Evolutionary conservation across 768 basidiomycete species (phyloP).

Genomic region (Harrya chromipes): DNA sequence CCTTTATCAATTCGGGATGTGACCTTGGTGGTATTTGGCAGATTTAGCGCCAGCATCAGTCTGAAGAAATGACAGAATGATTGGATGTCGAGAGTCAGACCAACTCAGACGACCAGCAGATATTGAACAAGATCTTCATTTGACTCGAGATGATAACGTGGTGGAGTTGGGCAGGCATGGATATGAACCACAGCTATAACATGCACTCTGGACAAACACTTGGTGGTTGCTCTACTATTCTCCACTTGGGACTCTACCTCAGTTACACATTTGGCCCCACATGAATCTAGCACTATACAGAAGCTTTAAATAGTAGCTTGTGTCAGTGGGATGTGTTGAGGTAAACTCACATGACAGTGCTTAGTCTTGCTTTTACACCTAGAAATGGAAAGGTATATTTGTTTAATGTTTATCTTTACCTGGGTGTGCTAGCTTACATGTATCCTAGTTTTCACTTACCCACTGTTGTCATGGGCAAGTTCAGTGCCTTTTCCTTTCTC

Average conservation of each 20-base stretch:
- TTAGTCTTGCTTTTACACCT: too few relatives aligned
- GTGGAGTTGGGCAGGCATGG: neutral
- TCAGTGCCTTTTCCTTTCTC: conserved; percentile 15
- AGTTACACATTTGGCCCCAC: too few relatives aligned
- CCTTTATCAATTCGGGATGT: conserved; percentile 26
- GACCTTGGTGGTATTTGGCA: conserved; percentile 25
- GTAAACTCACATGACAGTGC: too few relatives aligned
- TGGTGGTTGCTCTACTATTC: too few relatives aligned
- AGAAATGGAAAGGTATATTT: too few relatives aligned
- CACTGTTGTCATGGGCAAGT: conserved; percentile 23
- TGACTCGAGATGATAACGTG: neutral
- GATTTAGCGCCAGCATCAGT: conserved; percentile 77
- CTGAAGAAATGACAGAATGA: conserved; percentile 38
- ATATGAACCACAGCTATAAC: neutral
- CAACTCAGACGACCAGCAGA: neutral
- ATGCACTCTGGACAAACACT: too few relatives aligned
- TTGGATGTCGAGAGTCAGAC: neutral
- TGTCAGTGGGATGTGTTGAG: too few relatives aligned
- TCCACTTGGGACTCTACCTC: too few relatives aligned
- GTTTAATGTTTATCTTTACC: too few relatives aligned
- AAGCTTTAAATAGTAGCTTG: neutral
- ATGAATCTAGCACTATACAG: neutral
- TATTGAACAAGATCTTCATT: neutral
- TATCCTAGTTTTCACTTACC: too few relatives aligned
- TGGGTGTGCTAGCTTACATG: too few relatives aligned